Evolutionary conservation across 2,329 filamentous ascomycete genomes (phyloP), one percentile per base, ranked within the genome.

Genomic region (Ilyonectria sp.): DNA sequence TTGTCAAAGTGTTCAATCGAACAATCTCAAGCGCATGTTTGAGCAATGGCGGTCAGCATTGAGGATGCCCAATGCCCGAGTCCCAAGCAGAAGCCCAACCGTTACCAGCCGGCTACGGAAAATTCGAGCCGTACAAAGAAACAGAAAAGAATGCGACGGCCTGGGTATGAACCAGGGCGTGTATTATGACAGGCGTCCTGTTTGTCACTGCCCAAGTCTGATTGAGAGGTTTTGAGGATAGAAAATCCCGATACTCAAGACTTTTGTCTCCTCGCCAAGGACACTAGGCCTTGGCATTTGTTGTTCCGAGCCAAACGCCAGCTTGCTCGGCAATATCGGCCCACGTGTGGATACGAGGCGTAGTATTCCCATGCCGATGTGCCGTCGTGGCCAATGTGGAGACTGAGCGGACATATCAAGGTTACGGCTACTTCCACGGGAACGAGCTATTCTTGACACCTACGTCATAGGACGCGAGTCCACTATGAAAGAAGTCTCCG

Each of bases 381-480:
- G 52, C 60, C 60, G 60, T 53, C 35, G 21, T 46, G 60, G 26
- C 60, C 60, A 63, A 63, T 63, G 44, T 47, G 60, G 35, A 54
- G 52, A 21, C 31, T 53, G 35, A 10, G 29, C 29, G 13, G 50
- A 21, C 10, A 21, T 31, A 37, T 15, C 10, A 33, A 33, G 31
- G 31, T 33, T 33, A 4, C 31, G 31, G 11, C 10, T 19, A 33
- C 50, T 31, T 53, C 50, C 50, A 53, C 50, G 37, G 6, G 35
- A 8, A 35, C n/a, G 50, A 53, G 6, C n/a, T 19, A 35, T 53
- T 35, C 31, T 11, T 21, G 19, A 35, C n/a, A 8, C 50, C 29
- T 43, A 35, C 50, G 50, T 35, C 50, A 53, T 53, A 9, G 40
- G 40, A n/a, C 40, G 17, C 40, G 40, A 43, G 15, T 43, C 11